A percentile compares a stretch with the other conserved stretches of the same genome.
phyloP scores from a whole-genome alignment of 1,139 yeast species.

The Scheffersomyces titani region DNA sequence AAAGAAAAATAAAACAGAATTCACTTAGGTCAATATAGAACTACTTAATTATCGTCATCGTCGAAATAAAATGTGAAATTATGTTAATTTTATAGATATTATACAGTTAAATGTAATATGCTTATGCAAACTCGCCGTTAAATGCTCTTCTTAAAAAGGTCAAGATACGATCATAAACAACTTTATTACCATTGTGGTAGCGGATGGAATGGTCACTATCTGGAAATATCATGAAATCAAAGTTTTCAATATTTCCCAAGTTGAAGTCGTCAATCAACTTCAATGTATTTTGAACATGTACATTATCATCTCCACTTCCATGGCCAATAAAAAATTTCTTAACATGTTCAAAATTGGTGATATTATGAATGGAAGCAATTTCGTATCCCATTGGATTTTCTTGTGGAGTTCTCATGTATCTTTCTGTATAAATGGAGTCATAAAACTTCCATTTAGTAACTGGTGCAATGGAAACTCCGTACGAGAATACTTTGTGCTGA shows the following conservation, averaged over 20 bases:
- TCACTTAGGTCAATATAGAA: too few relatives aligned
- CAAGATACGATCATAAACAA: slow-evolving; percentile 66
- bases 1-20: too few relatives aligned
- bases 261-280: slow-evolving; percentile 65
- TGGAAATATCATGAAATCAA: slow-evolving; percentile 74
- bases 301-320: slow-evolving; percentile 84
- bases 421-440: slow-evolving; percentile 76
- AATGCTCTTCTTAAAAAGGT: slow-evolving; percentile 61
- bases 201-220: slow-evolving; percentile 75
- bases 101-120: neutral
- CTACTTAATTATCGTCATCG: neutral
- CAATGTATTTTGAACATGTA: slow-evolving; percentile 72
- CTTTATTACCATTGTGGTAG: slow-evolving; percentile 67
- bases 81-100: too few relatives aligned
- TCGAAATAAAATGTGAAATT: neutral
- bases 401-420: slow-evolving; percentile 74
- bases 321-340: slow-evolving; percentile 69
- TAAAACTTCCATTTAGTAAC: slow-evolving; percentile 78
- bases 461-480: slow-evolving; percentile 79
- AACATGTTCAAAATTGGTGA: slow-evolving; percentile 48
- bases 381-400: slow-evolving; percentile 60
- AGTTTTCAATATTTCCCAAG: slow-evolving; percentile 61
- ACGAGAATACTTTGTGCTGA: slow-evolving; percentile 57
- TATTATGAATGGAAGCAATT: slow-evolving; percentile 53
- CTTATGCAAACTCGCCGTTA: slow-evolving; percentile 36